Conservation (phyloP, 2,329 filamentous ascomycete species). For the Exophiala aquamarina region DNA sequence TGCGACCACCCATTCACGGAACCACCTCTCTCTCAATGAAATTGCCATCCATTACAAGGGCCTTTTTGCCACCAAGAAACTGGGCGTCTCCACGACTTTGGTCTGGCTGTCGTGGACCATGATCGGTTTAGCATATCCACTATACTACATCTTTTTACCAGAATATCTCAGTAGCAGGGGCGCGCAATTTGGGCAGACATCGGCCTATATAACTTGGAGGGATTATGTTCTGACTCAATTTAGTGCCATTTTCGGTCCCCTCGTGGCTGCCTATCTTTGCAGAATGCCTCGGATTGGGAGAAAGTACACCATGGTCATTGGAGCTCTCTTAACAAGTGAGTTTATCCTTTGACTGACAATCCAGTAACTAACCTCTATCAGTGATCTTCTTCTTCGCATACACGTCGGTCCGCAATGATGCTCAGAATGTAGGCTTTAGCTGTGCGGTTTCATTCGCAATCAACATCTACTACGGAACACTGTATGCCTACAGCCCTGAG, state of each 20-base stretch:
- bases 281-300: conserved; percentile 43
- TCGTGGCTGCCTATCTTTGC: conserved; percentile 64
- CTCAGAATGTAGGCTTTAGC: conserved; percentile 66
- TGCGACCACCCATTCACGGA: conserved; percentile 70
- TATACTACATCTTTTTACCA: conserved; percentile 60
- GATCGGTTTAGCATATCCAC: conserved; percentile 63
- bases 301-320: conserved; percentile 66
- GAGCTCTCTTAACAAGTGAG: conserved; percentile 56
- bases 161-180: conserved; percentile 62
- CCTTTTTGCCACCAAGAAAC: conserved; percentile 61
- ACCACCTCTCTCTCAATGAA: neutral
- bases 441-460: conserved; percentile 67
- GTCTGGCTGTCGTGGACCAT: conserved; percentile 70
- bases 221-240: conserved; percentile 72
- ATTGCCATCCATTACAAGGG: conserved; percentile 57
- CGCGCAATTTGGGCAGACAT: conserved; percentile 53
- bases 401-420: conserved; percentile 61
- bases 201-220: conserved; percentile 62
- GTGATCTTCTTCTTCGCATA: conserved; percentile 73
- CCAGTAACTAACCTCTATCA: neutral
- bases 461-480: conserved; percentile 70
- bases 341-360: no score
- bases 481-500: conserved; percentile 62
- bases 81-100: conserved; percentile 61
- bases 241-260: conserved; percentile 65